These are phyloP conservation scores for Iberis pinnata DNA, from an alignment of 345 rosid genomes.

Conservation along the genomic window DNA sequence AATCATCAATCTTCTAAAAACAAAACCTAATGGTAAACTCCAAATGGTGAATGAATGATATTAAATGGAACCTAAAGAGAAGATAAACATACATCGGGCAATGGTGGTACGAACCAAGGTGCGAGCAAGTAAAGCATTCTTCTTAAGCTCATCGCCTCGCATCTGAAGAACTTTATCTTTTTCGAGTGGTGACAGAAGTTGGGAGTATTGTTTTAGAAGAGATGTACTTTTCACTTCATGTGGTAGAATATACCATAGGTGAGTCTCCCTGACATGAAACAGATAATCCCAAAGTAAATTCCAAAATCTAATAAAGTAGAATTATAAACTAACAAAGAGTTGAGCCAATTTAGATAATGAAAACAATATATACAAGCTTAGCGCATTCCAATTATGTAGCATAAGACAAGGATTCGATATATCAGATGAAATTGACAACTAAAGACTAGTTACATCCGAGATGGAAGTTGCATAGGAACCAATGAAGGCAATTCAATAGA, in stretches of 20 bases:
- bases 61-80: not conserved
- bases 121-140: conserved; percentile 75
- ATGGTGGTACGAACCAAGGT: conserved; percentile 80
- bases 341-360: too few species aligned
- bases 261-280: conserved; percentile 58
- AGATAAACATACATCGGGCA: conserved; percentile 62
- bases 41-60: not conserved
- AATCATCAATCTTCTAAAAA: too few species aligned
- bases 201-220: conserved; percentile 52
- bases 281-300: too few species aligned
- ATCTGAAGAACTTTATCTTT: conserved; percentile 44
- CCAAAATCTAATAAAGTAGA: too few species aligned
- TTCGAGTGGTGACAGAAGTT: conserved; percentile 68
- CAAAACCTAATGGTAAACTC: not conserved
- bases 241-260: conserved; percentile 74
- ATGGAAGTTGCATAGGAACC: conserved; percentile 51
- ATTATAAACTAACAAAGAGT: too few species aligned
- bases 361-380: not conserved
- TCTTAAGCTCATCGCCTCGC: conserved; percentile 57
- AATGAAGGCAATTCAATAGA: conserved; percentile 36
- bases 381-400: too few species aligned
- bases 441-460: conserved; percentile 39
- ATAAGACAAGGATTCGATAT: not conserved
- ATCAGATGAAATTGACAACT: too few species aligned
- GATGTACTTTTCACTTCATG: conserved; percentile 57